Evolutionary conservation across 257 asterid genomes (phyloP), one percentile per base, ranked within the genome.

Genomic region (Plectranthus barbatus): DNA sequence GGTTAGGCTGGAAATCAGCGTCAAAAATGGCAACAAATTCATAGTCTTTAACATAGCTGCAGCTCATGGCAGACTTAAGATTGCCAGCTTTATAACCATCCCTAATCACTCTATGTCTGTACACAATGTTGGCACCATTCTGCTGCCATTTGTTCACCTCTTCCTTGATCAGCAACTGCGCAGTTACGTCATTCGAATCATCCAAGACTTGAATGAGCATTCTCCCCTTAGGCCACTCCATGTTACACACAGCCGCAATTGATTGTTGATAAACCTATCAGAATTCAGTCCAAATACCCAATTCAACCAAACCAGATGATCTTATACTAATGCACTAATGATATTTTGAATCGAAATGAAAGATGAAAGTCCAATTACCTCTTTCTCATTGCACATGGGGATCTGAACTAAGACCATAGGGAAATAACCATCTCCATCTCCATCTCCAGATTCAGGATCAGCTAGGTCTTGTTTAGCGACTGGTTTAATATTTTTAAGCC

Each of bases 371-470:
- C 7, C 3, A 31, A 31, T 9, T 37, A 91, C 98, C 96, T 91
- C 96, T 74, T 86, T 91, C 56, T 91, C 98, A 13, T 91, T 91
- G 74, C 98, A 91, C 98, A 91, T 91, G 62, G 98, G 98, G 84
- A 91, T 91, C 85, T 91, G 96, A 68, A 91, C 96, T 70, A 91
- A 70, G 41, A 91, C 97, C 98, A 88, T 88, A 5, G 98, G 98
- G 68, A 84, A 86, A 73, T 86, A 91, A 13, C 84, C 93, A 62
- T 55, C 81, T 52, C 84, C 93, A 62, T 55, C 81, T 52, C 77
- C 85, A 55, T 77, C 84, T 19, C 94, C 90, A 21, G 87, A 75
- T 76, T 91, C 97, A 49, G 80, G 95, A 88, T 91, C 94, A 67
- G 14, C 45, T 24, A 54, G 59, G 60, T 17, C 76, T 13, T 65